Percentiles rank a stretch among this genome's conserved stretches.
phyloP scores from a whole-genome alignment of 345 rosid species.

The Brassica juncea region DNA sequence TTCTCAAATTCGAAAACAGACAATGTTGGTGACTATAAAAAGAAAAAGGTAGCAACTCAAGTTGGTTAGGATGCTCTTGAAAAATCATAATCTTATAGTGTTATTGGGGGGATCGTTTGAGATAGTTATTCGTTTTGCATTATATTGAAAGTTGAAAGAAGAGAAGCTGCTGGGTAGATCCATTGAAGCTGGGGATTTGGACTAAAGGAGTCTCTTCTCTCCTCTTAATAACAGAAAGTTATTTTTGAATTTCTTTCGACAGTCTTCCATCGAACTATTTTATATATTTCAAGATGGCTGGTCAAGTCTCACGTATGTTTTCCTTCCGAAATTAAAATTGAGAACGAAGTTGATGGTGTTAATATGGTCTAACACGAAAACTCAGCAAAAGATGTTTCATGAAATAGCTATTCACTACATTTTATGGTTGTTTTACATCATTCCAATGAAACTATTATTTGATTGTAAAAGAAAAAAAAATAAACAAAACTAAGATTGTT shows the following conservation, averaged over 20 bases:
- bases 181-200: conserved; percentile 33
- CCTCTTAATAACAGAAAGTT: conserved; percentile 28
- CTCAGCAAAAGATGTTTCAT: neutral
- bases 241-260: conserved; percentile 9
- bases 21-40: neutral
- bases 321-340: neutral
- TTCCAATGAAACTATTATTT: neutral
- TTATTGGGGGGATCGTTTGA: conserved; percentile 23
- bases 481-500: neutral
- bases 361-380: neutral
- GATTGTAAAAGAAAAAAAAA: neutral
- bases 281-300: conserved; percentile 26
- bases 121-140: conserved; percentile 30
- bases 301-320: conserved; percentile 24
- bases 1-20: neutral
- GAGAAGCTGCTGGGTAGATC: conserved; percentile 29
- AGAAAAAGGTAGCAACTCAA: conserved; percentile 11
- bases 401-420: neutral
- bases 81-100: neutral
- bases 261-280: conserved; percentile 15
- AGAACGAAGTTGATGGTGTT: conserved; percentile 1
- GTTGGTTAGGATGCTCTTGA: conserved; percentile 27
- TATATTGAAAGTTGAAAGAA: conserved; percentile 27
- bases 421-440: neutral
- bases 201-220: conserved; percentile 22